Evolutionary conservation across 495 filamentous ascomycete species (phyloP), one percentile per base, ranked within the genome.

Genomic region (Lasiosphaeria ovina): DNA sequence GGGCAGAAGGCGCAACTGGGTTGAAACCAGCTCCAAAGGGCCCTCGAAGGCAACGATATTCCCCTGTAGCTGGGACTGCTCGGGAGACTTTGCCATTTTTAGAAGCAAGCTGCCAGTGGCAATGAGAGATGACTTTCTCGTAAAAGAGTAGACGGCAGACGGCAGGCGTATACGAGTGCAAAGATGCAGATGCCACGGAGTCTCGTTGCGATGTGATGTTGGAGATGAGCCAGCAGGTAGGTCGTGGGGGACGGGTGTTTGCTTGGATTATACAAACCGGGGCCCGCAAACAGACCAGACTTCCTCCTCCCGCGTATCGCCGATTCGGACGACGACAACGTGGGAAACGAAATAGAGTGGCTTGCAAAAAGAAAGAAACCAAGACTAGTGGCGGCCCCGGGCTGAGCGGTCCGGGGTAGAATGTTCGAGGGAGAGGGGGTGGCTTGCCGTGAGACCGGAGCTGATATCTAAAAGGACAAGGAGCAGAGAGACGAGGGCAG

Each of bases 31-130:
- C 36, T 82, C 78, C 24, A 65, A 56, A 34, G 76, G 71, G 3
- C 81, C 81, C 60, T 83, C 81, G 54, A 84, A 72, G 56, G 81
- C 80, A 49, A 84, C 70, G 62, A 84, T 66, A 62, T 71, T 78
- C 34, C 81, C 81, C 35, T 71, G 61, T 40, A 71, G 65, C 40
- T 63, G 61, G 48, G 63, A 44, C 40, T 35, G 40, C 40, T 32
- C 55, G 10, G 31, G 35, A 35, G 53, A 51, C 31, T 49, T 51
- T 34, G 57, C 54, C 63, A 66, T 66, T 17, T n/a, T 24, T 51
- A 24, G 16, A 35, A 32, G 7, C 6, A 7, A 32, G 17, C 49
- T 3, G 49, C 32, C 6, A 31, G 16, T 51, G 24, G 12, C 5
- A n/a, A 11, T n/a, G 5, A 11, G 44, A 14, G 44, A 47, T 24